Percentiles rank a stretch among this genome's conserved stretches.
These are phyloP conservation scores for Capronia coronata DNA, from an alignment of 2,329 filamentous ascomycete genomes.

Conservation along the genomic window DNA sequence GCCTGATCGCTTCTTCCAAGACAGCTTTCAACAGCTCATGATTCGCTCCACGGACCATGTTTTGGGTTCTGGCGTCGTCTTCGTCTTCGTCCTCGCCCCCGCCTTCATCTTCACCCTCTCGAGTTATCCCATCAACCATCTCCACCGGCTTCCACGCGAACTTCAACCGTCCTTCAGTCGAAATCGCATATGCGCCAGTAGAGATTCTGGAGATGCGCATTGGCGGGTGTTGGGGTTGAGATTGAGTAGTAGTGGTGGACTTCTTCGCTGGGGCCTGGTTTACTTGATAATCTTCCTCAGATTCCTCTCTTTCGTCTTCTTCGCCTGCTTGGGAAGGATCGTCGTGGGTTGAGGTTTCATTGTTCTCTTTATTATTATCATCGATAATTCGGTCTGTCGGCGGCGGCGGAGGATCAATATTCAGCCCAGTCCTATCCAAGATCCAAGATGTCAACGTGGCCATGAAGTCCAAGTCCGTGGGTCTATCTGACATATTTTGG, in stretches of 20 bases:
- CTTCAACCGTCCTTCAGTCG: conserved; percentile 21
- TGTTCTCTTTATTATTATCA: neutral
- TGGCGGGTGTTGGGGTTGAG: conserved; percentile 7
- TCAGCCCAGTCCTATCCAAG: conserved; percentile 11
- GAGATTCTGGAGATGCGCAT: conserved; percentile 22
- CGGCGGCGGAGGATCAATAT: conserved; percentile 4
- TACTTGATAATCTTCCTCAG: no score
- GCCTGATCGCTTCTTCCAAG: conserved; percentile 14
- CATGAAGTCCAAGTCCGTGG: conserved; percentile 7
- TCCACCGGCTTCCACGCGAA: conserved; percentile 19
- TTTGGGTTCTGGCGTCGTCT: conserved; percentile 1
- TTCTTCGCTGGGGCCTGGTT: no score
- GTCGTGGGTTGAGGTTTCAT: neutral
- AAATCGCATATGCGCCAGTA: conserved; percentile 22
- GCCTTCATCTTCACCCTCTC: neutral
- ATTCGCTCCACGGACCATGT: conserved; percentile 21
- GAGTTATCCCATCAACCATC: neutral
- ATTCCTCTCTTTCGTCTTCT: no score
- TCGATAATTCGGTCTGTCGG: neutral
- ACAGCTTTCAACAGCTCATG: conserved; percentile 13
- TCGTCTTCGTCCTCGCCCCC: conserved; percentile 2
- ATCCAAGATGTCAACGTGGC: conserved; percentile 10
- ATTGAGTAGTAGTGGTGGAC: no score
- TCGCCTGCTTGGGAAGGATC: neutral
- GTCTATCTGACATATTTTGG: no score